Evolutionary conservation across 169 alveolate genomes (phyloP), one percentile per base, ranked within the genome.

Genomic region (Plasmodium gonderi): DNA sequence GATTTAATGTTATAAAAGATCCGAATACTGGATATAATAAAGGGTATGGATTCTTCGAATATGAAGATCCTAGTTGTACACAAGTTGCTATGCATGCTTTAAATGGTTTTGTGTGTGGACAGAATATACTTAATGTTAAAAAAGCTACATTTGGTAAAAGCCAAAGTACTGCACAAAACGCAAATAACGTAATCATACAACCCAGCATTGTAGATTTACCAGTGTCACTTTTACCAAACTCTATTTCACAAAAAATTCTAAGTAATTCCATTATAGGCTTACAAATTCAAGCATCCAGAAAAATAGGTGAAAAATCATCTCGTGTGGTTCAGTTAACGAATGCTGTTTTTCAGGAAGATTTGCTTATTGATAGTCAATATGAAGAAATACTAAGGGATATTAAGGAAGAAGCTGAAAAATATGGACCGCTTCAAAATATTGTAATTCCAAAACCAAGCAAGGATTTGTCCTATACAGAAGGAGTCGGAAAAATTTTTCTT

Each of bases 11-110:
- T 80, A 92, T 96, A 26, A 96, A 95, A 92, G 98, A 97, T 92
- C 80, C 91, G 79, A 92, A 81, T 51, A 96, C 98, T 2, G 98
- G 98, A 45, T 80, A 85, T 78, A 95, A 95, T 91, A 97, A 96
- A 85, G 98, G 98, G 45, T 96, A 95, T 92, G 98, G 98, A 9
- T 96, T 97, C 76, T 96, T 97, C 47, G 98, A 96, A 92, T 97
- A 93, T 79, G 98, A 97, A 81, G 97, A 96, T 83, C 90, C 96
- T 42, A 95, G 95, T 20, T 95, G 96, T 33, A 95, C 98, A 40
- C 97, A 96, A 72, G 91, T 95, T 83, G 98, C 98, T 33, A 96
- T 96, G 42, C 92, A 94, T 49, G 97, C 96, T 64, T 68, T 93
- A 94, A 94, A 93, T 79, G 97, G 97, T 67, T 67, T 81, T 40